Evolutionary conservation across 768 basidiomycete genomes (phyloP).

Genomic region (Boletus edulis): DNA sequence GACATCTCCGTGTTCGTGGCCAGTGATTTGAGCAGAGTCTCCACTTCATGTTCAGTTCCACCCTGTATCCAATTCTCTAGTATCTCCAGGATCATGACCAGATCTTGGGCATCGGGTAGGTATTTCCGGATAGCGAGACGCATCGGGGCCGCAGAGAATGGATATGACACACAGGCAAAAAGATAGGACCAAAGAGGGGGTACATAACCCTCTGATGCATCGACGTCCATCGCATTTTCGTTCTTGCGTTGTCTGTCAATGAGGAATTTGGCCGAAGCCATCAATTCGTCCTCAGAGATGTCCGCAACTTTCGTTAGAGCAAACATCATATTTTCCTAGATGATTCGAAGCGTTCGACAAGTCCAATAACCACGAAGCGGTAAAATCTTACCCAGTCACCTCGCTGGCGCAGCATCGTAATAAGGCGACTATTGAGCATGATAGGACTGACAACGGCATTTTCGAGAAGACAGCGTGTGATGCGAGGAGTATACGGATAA

Average conservation of each 20-base stretch:
- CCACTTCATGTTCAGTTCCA: conserved; percentile 26
- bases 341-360: not conserved
- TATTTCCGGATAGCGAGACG: conserved; percentile 44
- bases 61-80: conserved; percentile 41
- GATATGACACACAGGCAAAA: conserved; percentile 38
- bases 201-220: conserved; percentile 23
- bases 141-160: conserved; percentile 37
- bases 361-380: not conserved
- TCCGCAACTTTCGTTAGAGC: conserved; percentile 58
- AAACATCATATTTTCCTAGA: conserved; percentile 41
- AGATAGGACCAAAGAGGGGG: conserved; percentile 39
- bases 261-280: conserved; percentile 49
- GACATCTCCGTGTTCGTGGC: conserved; percentile 14
- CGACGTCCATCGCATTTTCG: conserved; percentile 37
- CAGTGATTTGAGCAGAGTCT: conserved; percentile 21
- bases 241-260: conserved; percentile 36
- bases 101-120: conserved; percentile 37
- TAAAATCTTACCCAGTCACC: conserved; percentile 63
- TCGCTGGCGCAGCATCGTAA: conserved; percentile 49
- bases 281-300: conserved; percentile 62
- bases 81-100: conserved; percentile 36
- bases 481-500: conserved; percentile 52
- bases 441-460: conserved; percentile 51
- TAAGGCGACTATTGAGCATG: conserved; percentile 61
- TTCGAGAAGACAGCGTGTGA: conserved; percentile 57